Evolutionary conservation across 2,329 filamentous ascomycete species (phyloP).

Genomic region (Hortaea werneckii): DNA sequence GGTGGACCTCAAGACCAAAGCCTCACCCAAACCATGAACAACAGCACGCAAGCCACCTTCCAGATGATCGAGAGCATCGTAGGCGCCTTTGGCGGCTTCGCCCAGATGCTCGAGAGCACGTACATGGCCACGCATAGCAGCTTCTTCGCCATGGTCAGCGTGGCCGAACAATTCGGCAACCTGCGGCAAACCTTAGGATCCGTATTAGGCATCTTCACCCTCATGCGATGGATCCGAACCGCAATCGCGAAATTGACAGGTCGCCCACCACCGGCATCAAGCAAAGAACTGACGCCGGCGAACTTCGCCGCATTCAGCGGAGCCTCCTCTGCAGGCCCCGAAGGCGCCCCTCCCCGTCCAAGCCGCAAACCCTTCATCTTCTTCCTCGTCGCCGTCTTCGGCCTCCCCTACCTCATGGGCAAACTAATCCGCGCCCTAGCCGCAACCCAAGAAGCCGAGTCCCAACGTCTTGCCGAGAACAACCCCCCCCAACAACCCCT

Average conservation of each 20-base stretch:
- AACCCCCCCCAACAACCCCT: slow-evolving; percentile 45
- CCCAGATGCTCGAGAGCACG: slow-evolving; percentile 98
- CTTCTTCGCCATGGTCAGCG: slow-evolving; percentile 98
- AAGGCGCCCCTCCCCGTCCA: slow-evolving; percentile 55
- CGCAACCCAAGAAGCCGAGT: slow-evolving; percentile 73
- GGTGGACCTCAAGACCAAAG: slow-evolving; percentile 69
- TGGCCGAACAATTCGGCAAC: slow-evolving; percentile 93
- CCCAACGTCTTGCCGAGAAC: slow-evolving; percentile 49
- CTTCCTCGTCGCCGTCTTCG: slow-evolving; percentile 89
- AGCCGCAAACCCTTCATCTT: slow-evolving; percentile 94
- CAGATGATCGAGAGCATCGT: slow-evolving; percentile 98
- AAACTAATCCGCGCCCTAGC: slow-evolving; percentile 85
- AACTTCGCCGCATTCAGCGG: slow-evolving; percentile 78
- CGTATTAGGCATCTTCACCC: slow-evolving; percentile 85
- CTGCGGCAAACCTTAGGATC: slow-evolving; percentile 88
- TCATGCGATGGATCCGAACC: slow-evolving; percentile 90
- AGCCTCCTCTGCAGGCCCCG: slow-evolving; percentile 48
- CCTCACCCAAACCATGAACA: slow-evolving; percentile 87
- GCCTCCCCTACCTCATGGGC: slow-evolving; percentile 91
- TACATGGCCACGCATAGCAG: slow-evolving; percentile 99
- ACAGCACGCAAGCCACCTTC: slow-evolving; percentile 92
- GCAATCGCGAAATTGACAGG: slow-evolving; percentile 87
- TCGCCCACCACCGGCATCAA: slow-evolving; percentile 77
- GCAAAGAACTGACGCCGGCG: slow-evolving; percentile 74
- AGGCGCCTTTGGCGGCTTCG: slow-evolving; percentile 90